Evolutionary conservation across 768 basidiomycete species (phyloP).

Genomic region (Termitomyces sp.): DNA sequence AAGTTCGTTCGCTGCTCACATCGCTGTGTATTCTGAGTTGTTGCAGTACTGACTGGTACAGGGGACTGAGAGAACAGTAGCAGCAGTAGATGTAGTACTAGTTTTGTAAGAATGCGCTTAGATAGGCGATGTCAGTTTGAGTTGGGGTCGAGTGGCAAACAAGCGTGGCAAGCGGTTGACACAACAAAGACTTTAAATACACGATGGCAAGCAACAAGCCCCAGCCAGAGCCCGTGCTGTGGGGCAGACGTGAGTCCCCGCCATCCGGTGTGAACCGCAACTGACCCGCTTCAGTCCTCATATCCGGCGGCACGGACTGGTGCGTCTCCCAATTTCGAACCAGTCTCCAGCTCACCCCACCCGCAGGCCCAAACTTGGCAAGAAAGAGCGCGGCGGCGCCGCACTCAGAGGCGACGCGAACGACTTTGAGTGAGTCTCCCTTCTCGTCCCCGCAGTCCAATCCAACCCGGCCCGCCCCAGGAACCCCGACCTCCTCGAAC

Average conservation of each 20-base stretch:
- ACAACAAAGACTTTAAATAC: conserved; percentile 8
- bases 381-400: conserved; percentile 62
- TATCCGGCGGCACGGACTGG: conserved; percentile 89
- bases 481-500: conserved; percentile 80
- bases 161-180: conserved; percentile 7
- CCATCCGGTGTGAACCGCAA: neutral
- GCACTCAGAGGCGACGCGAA: conserved; percentile 35
- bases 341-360: neutral
- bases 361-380: conserved; percentile 67
- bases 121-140: conserved; percentile 5
- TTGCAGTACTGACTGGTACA: conserved; percentile 12
- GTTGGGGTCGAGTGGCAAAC: conserved; percentile 4
- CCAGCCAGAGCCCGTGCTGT: conserved; percentile 5
- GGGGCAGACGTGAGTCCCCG: conserved; percentile 10
- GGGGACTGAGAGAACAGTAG: neutral
- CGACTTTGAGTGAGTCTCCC: conserved; percentile 30
- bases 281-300: conserved; percentile 48
- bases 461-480: conserved; percentile 11
- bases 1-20: conserved; percentile 14
- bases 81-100: neutral
- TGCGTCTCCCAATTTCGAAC: conserved; percentile 29
- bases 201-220: conserved; percentile 10
- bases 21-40: neutral
- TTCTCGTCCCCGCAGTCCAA: neutral
- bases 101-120: neutral